phyloP scores from a whole-genome alignment of 2,329 filamentous ascomycete genomes.

The Penicillium janthinellum region DNA sequence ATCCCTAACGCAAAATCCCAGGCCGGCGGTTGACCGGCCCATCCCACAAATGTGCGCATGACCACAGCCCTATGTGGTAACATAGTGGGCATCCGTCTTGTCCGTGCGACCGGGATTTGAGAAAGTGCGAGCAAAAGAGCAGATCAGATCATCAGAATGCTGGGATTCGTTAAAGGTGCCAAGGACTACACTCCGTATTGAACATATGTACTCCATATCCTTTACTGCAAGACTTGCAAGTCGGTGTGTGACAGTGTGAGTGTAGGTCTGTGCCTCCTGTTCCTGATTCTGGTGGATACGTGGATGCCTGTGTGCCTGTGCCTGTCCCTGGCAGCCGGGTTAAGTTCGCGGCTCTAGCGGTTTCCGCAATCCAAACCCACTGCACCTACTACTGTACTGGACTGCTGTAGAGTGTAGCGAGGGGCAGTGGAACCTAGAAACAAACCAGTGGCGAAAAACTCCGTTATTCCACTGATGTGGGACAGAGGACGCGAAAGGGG shows the following conservation, averaged over 20 bases:
- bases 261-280: background rate
- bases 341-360: constrained; percentile 21
- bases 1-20: background rate
- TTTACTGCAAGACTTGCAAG: too few species aligned
- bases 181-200: background rate
- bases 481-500: constrained; percentile 2
- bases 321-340: constrained; percentile 16
- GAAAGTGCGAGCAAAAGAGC: background rate
- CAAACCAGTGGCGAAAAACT: constrained; percentile 13
- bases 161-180: background rate
- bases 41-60: constrained; percentile 8
- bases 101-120: constrained; percentile 20
- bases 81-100: constrained; percentile 5
- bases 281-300: background rate
- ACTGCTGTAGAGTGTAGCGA: background rate
- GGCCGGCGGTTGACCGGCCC: background rate
- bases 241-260: too few species aligned
- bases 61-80: constrained; percentile 21
- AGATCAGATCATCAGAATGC: background rate
- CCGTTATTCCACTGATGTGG: background rate
- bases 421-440: constrained; percentile 10
- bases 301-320: background rate
- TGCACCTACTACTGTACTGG: background rate
- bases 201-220: background rate
- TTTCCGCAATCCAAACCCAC: constrained; percentile 5